These are phyloP conservation scores for Castanea crenata DNA, from an alignment of 306 rosid species.

Conservation along the genomic window DNA sequence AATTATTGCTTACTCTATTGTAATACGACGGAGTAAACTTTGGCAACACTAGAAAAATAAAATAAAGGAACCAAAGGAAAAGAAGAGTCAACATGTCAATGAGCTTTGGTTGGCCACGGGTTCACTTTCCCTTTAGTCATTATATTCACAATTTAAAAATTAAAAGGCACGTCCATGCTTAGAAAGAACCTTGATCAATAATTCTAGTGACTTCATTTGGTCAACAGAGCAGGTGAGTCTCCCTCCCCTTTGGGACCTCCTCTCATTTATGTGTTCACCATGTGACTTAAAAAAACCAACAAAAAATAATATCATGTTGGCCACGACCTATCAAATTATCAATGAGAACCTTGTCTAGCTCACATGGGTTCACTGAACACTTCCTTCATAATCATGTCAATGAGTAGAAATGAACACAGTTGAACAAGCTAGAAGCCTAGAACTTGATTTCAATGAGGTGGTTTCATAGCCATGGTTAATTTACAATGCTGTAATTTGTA, in stretches of 20 bases:
- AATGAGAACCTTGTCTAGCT: neutral
- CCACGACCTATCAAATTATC: no score
- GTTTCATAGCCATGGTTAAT: neutral
- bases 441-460: neutral
- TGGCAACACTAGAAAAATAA: neutral
- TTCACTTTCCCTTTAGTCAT: neutral
- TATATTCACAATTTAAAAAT: neutral
- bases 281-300: no score
- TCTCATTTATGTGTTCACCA: neutral
- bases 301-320: no score
- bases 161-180: neutral
- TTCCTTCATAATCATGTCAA: neutral
- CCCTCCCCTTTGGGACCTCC: slow-evolving; percentile 17
- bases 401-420: neutral
- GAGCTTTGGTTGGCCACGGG: neutral
- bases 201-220: slow-evolving; percentile 16
- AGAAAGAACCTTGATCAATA: neutral
- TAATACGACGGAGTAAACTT: neutral
- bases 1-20: neutral
- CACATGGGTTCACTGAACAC: neutral
- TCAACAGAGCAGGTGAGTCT: slow-evolving; percentile 48
- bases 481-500: neutral
- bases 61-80: neutral
- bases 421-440: neutral
- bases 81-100: no score